Evolutionary conservation across 768 basidiomycete genomes (phyloP).

Genomic region (Fibroporia radiculosa): DNA sequence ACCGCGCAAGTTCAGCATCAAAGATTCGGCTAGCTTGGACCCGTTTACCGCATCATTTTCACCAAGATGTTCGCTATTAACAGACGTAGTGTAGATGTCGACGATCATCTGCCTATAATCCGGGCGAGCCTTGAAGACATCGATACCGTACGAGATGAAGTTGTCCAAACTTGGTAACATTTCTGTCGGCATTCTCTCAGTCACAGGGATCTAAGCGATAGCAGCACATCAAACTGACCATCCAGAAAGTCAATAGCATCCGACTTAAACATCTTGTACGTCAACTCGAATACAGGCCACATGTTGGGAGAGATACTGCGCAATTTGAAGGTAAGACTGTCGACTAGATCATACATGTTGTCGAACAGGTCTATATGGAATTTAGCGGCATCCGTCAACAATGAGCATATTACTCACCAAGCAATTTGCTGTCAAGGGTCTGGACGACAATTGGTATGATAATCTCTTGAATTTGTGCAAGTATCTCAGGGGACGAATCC

Average conservation of each 20-base stretch:
- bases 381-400: constrained; percentile 50
- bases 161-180: constrained; percentile 88
- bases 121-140: constrained; percentile 59
- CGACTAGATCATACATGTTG: constrained; percentile 80
- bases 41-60: constrained; percentile 81
- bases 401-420: constrained; percentile 42
- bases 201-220: neutral
- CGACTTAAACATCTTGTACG: constrained; percentile 74
- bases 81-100: constrained; percentile 75
- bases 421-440: constrained; percentile 68
- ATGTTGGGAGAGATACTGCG: constrained; percentile 68
- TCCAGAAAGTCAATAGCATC: constrained; percentile 85
- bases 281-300: constrained; percentile 85
- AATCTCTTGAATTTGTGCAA: constrained; percentile 74
- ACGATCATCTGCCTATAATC: constrained; percentile 77
- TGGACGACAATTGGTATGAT: constrained; percentile 70
- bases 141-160: constrained; percentile 77
- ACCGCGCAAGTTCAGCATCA: constrained; percentile 74
- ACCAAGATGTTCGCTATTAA: constrained; percentile 64
- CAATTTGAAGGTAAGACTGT: constrained; percentile 77
- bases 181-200: constrained; percentile 33
- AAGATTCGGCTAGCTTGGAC: constrained; percentile 77
- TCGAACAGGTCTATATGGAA: constrained; percentile 72
- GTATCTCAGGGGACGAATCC: constrained; percentile 64
- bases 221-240: constrained; percentile 35